Base-by-base conservation (phyloP, 2,329 filamentous ascomycete genomes). In the Chaetomium sp. region DNA sequence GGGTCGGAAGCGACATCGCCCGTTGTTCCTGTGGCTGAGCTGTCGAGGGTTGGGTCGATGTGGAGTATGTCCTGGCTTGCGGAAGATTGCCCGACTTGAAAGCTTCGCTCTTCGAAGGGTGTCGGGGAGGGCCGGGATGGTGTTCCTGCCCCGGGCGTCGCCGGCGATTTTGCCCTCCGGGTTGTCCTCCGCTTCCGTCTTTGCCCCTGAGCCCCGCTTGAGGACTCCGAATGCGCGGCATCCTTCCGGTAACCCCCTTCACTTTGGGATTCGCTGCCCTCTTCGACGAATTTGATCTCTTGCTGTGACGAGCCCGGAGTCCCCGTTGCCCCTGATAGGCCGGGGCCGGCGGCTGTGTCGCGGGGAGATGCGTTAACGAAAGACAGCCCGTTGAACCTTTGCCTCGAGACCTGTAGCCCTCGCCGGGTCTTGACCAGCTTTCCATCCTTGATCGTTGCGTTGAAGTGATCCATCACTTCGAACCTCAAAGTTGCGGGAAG, bases 381-480 rank as follows among this genome's bases (percentile, higher is more conserved):
- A 4, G 75, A 77, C 25, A 73, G 72, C 35, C 77, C 77, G 62
- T 77, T 74, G 67, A 78, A 75, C 66, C 76, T 78, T 61, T 78
- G 74, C 66, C 77, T 77, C 25, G 77, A 77, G 13, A 79, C 76
- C 65, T 78, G 76, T 53, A 79, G 70, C 9, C 78, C 78, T 35
- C 76, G 73, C 29, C 76, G 72, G 0, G 76, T 79, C 42, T 76
- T 75, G 57, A 78, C 74, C 49, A 79, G 69, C 47, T 74, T 72
- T 27, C 77, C 77, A 47, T 76, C 73, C 65, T 75, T 73, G 62
- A 79, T 67, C 4, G 77, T 78, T 9, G 73, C 69, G 61, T 78
- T 77, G 71, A 77, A 77, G 66, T 79, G 75, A 64, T 79, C 76
- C 77, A 79, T 79, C 27, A 7, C 31, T 23, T 50, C 62, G 10